Evolutionary conservation across 768 basidiomycete species (phyloP).

Genomic region (Imleria badia): DNA sequence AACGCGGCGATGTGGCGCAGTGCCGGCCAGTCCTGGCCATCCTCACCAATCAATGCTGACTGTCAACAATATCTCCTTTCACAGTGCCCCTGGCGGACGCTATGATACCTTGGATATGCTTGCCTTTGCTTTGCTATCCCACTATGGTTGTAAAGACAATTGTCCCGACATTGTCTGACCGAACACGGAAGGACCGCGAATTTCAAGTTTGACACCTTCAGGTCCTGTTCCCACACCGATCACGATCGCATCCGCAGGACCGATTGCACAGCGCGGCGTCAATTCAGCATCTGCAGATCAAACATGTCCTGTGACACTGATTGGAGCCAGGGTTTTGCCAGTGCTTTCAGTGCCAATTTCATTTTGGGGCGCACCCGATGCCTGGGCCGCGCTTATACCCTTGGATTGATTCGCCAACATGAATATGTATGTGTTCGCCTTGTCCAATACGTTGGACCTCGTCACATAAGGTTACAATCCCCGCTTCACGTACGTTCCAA

Average conservation of each 20-base stretch:
- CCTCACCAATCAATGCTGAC: slow-evolving; percentile 3
- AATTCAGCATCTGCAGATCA: slow-evolving; percentile 16
- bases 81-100: background rate
- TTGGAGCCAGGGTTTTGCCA: slow-evolving; percentile 1
- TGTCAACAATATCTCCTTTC: background rate
- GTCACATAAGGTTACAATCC: background rate
- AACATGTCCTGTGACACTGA: slow-evolving; percentile 2
- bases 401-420: background rate
- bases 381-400: background rate
- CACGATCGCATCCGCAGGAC: slow-evolving; percentile 16
- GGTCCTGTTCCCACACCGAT: slow-evolving; percentile 16
- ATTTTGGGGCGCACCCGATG: background rate
- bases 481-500: background rate
- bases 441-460: background rate
- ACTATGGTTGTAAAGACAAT: too few species aligned
- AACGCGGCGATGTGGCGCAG: slow-evolving; percentile 22
- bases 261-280: slow-evolving; percentile 9
- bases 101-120: background rate
- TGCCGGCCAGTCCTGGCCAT: slow-evolving; percentile 5
- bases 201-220: slow-evolving; percentile 1
- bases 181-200: slow-evolving; percentile 4
- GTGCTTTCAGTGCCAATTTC: background rate
- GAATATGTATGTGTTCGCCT: background rate
- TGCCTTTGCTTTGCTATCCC: background rate
- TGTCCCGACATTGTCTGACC: background rate